These are phyloP conservation scores for Ilyonectria mors-panacis DNA, from an alignment of 2,329 filamentous ascomycete species.

Conservation along the genomic window DNA sequence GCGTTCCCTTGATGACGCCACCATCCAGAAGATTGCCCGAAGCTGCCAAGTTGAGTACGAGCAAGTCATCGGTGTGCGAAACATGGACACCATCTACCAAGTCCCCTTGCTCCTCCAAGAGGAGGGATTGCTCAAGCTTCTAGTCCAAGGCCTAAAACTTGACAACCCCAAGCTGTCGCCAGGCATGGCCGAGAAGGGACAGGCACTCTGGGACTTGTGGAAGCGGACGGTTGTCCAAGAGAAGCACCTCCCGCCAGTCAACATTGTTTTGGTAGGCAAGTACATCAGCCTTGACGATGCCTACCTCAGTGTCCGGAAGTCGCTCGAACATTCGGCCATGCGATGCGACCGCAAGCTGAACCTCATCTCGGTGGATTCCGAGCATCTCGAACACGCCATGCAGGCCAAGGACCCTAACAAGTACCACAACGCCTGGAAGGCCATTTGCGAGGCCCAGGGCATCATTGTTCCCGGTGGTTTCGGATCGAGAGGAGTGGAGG, in stretches of 20 bases:
- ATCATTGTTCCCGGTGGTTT: constrained; percentile 77
- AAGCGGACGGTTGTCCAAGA: constrained; percentile 77
- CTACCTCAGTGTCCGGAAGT: constrained; percentile 86
- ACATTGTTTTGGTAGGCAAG: constrained; percentile 92
- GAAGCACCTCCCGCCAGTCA: constrained; percentile 76
- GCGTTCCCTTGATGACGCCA: constrained; percentile 78
- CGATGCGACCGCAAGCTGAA: constrained; percentile 84
- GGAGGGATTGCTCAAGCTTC: constrained; percentile 80
- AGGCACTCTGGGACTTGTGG: constrained; percentile 85
- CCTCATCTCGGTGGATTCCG: constrained; percentile 87
- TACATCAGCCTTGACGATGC: constrained; percentile 89
- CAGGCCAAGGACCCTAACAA: constrained; percentile 75
- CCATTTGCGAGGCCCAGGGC: constrained; percentile 78
- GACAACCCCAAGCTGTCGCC: constrained; percentile 68
- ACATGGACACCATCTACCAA: constrained; percentile 93
- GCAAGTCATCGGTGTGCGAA: constrained; percentile 90
- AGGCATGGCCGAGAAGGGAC: constrained; percentile 72
- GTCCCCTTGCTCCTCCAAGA: constrained; percentile 92
- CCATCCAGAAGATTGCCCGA: constrained; percentile 88
- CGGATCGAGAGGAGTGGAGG: constrained; percentile 84
- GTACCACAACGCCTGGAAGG: constrained; percentile 90
- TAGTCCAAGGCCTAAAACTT: constrained; percentile 77
- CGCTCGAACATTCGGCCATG: constrained; percentile 94
- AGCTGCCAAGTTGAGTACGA: constrained; percentile 89
- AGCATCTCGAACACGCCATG: constrained; percentile 81